Base-by-base conservation (phyloP, 1,284 basidiomycete genomes). In the Naganishia cerealis region DNA sequence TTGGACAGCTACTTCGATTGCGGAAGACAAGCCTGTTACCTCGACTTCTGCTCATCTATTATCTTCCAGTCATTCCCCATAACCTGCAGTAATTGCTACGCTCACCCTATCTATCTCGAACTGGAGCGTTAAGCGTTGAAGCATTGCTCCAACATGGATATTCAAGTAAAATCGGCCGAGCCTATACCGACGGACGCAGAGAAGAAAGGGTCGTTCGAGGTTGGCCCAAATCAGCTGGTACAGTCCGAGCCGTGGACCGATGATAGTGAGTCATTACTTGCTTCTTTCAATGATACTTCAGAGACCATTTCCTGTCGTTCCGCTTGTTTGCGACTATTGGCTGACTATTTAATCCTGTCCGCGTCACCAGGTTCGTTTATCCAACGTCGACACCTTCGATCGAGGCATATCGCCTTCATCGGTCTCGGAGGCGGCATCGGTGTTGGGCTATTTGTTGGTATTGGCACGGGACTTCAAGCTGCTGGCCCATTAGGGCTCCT, bases 401-500 rank as follows among this genome's bases (percentile, higher is more conserved):
- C 65, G n/a, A 38, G 66, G 1, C 69, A 70, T 38, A 55, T 70
- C 53, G 55, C 69, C 18, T 71, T 70, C 10, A 69, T 69, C 43
- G 68, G 67, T 56, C 65, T 71, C 21, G 66, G 66, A 16, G 57
- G 80, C 16, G 76, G 77, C 38, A 82, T 82, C 62, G 81, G 81
- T 16, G 82, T 81, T 52, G 84, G 83, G 77, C 75, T 83, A 0
- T 82, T 83, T 72, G 77, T 85, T 57, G 83, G 84, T 36, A 81
- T 81, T 1, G 84, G 83, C 24, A 69, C 74, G 29, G 82, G 83
- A 2, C 78, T 85, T 7, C 73, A 76, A 4, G 78, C 69, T 0
- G 84, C 82, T 42, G 85, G 84, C n/a, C 84, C 84, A 0, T 79
- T 81, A 48, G 81, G 80, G 40, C 59, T 77, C 65, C 77, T 77